These are phyloP conservation scores for Ophiostoma piceae DNA, from an alignment of 2,329 filamentous ascomycete genomes.

Conservation along the genomic window DNA sequence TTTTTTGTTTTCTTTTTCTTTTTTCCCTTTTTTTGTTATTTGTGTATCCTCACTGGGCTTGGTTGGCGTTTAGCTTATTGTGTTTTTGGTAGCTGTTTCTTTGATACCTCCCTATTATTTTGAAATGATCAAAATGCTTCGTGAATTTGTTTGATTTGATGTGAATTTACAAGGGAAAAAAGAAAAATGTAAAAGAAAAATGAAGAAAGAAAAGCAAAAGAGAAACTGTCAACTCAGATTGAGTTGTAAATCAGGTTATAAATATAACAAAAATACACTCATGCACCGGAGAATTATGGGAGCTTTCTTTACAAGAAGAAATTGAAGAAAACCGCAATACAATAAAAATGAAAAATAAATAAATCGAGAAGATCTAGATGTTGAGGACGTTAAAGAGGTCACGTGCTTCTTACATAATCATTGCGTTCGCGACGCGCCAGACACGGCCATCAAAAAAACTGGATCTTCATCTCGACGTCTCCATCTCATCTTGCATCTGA, in stretches of 20 bases:
- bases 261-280: too few species aligned
- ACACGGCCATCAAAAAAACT: background rate
- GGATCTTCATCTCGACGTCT: background rate
- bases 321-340: background rate
- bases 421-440: background rate
- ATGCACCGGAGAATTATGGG: too few species aligned
- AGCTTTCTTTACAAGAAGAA: too few species aligned
- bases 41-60: background rate
- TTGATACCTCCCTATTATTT: background rate
- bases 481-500: background rate
- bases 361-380: background rate
- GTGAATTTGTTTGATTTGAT: background rate
- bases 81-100: background rate
- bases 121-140: background rate
- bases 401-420: background rate
- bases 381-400: background rate
- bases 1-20: background rate
- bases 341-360: background rate
- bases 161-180: background rate
- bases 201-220: background rate
- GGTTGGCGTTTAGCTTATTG: background rate
- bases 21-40: background rate
- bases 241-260: too few species aligned
- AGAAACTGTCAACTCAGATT: too few species aligned
- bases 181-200: background rate